Evolutionary conservation across 176 grass and related monocot genomes (phyloP).

Genomic region (Rhynchospora breviuscula): DNA sequence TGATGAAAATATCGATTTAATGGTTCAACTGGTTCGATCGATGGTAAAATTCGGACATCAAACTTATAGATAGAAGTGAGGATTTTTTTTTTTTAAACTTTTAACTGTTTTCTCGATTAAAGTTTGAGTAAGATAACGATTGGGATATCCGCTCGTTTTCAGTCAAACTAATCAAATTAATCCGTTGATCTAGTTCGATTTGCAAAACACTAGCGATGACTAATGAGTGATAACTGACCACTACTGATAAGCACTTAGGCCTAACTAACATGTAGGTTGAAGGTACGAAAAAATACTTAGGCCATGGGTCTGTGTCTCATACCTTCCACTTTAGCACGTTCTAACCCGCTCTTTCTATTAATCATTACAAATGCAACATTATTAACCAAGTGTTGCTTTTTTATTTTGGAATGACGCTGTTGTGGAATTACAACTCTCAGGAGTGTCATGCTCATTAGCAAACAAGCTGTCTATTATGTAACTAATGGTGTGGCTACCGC

Average conservation of each 20-base stretch:
- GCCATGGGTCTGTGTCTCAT: neutral
- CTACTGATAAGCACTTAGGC: no score
- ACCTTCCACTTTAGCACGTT: slow-evolving; percentile 8
- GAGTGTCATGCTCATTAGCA: neutral
- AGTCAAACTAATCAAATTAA: no score
- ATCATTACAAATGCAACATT: neutral
- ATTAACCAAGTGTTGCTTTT: neutral
- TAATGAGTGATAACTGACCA: neutral
- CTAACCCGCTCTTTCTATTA: neutral
- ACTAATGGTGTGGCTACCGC: neutral
- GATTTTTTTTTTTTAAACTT: no score
- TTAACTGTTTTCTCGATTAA: no score
- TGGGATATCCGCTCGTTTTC: no score
- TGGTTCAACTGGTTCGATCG: no score
- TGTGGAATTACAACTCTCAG: neutral
- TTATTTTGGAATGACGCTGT: neutral
- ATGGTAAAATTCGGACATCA: no score
- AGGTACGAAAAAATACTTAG: neutral
- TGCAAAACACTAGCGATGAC: neutral
- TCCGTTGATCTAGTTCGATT: no score
- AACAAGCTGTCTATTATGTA: neutral
- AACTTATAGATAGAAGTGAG: no score
- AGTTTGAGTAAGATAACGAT: no score
- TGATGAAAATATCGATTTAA: no score
- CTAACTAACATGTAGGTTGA: neutral